Percentiles rank a stretch among this genome's conserved stretches.
Evolutionary conservation across 352 stramenopile genomes (phyloP).

Genomic region (Phytopythium delawarense): DNA sequence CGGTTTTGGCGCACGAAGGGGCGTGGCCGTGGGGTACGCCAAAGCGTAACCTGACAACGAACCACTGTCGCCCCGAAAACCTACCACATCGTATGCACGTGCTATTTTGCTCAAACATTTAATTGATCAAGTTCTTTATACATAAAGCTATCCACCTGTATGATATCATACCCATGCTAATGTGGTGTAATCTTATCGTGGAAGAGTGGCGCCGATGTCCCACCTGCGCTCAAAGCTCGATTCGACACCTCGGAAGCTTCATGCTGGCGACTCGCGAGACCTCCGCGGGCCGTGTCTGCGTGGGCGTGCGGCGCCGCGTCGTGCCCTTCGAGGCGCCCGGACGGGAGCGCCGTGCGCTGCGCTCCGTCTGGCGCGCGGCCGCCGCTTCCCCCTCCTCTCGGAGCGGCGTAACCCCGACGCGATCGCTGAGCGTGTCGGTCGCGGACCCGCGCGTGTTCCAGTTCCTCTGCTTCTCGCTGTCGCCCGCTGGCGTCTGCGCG

Average conservation of each 20-base stretch:
- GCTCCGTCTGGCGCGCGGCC: slow-evolving; percentile 12
- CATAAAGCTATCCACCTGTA: no score
- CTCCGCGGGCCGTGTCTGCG: slow-evolving; percentile 3
- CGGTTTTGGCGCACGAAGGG: slow-evolving; percentile 1
- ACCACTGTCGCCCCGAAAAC: not conserved
- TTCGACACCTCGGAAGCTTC: not conserved
- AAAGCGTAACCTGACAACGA: not conserved
- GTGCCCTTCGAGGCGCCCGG: slow-evolving; percentile 43
- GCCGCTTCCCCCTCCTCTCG: not conserved
- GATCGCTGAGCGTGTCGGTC: slow-evolving; percentile 26
- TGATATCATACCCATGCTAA: not conserved
- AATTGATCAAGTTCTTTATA: no score
- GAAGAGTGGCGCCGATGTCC: not conserved
- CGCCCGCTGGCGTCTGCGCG: slow-evolving; percentile 9
- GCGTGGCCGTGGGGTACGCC: not conserved
- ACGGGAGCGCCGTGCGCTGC: slow-evolving; percentile 19
- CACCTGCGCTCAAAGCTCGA: not conserved
- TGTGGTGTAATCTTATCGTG: not conserved
- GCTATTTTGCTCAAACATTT: no score
- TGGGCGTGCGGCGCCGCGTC: slow-evolving; percentile 33
- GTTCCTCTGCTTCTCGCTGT: slow-evolving; percentile 25
- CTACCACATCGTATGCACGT: no score
- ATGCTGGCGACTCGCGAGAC: not conserved
- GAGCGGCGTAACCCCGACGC: not conserved
- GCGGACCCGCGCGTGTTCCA: slow-evolving; percentile 32